Evolutionary conservation across 345 rosid genomes (phyloP).

Genomic region (Isatis tinctoria): DNA sequence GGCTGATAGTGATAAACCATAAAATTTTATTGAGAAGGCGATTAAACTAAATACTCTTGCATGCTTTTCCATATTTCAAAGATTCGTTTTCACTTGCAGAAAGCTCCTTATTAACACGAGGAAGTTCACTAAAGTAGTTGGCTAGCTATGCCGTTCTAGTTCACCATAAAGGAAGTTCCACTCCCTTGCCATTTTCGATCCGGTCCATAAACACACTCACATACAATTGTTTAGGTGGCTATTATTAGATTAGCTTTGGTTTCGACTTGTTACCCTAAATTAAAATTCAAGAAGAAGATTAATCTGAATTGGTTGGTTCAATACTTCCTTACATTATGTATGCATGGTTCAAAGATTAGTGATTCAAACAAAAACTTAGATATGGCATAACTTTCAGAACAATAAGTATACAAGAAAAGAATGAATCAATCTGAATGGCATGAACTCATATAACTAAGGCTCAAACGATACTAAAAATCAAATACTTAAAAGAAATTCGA

Average conservation of each 20-base stretch:
- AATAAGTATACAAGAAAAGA: background rate
- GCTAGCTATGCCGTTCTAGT: background rate
- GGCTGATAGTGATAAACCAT: constrained; percentile 5
- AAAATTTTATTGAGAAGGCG: background rate
- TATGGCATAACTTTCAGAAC: background rate
- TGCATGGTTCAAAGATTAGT: background rate
- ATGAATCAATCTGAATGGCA: constrained; percentile 8
- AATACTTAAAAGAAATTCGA: background rate
- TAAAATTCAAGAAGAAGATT: background rate
- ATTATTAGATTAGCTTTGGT: too few relatives aligned
- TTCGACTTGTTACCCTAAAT: background rate
- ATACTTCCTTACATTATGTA: background rate
- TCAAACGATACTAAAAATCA: background rate
- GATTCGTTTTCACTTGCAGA: background rate
- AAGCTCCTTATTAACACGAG: too few relatives aligned
- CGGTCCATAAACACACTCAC: too few relatives aligned
- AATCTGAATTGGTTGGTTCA: background rate
- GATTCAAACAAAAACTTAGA: background rate
- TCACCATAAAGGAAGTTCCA: too few relatives aligned
- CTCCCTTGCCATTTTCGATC: too few relatives aligned
- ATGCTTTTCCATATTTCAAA: background rate
- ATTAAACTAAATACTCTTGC: background rate
- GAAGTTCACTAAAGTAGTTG: background rate
- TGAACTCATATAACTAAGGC: constrained; percentile 1
- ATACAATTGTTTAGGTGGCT: too few relatives aligned